These are phyloP conservation scores for Pyrenophora seminiperda DNA, from an alignment of 2,329 filamentous ascomycete genomes.

Conservation along the genomic window DNA sequence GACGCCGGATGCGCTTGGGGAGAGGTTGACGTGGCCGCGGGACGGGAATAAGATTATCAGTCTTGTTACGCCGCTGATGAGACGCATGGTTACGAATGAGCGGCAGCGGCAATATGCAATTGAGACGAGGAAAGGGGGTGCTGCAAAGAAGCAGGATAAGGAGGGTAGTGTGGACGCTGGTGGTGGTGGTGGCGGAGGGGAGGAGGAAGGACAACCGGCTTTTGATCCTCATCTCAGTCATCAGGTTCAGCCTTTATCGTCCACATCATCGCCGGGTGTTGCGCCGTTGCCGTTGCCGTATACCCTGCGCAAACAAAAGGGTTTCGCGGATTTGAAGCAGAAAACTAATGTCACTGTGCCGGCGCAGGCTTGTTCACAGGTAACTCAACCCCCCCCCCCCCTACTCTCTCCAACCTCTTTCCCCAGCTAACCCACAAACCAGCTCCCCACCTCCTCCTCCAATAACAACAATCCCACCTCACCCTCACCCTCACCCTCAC, in stretches of 20 bases:
- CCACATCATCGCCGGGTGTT: background rate
- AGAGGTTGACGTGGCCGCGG: conserved; percentile 59
- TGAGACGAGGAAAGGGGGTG: conserved; percentile 58
- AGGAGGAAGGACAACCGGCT: conserved; percentile 19
- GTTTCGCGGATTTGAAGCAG: background rate
- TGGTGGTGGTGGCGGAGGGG: conserved; percentile 11
- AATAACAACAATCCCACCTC: too few relatives aligned
- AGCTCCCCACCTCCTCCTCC: too few relatives aligned
- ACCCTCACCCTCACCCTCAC: too few relatives aligned
- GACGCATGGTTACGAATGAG: conserved; percentile 66
- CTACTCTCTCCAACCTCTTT: background rate
- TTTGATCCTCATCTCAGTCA: conserved; percentile 16
- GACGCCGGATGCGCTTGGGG: conserved; percentile 26
- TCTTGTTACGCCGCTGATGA: conserved; percentile 61
- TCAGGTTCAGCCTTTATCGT: conserved; percentile 1
- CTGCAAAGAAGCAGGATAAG: conserved; percentile 42
- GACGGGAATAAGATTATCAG: conserved; percentile 62
- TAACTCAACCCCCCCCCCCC: background rate
- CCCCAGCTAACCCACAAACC: conserved; percentile 2
- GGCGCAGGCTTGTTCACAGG: background rate
- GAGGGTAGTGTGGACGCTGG: conserved; percentile 29
- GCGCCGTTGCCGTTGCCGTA: background rate
- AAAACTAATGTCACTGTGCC: background rate
- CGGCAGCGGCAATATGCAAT: conserved; percentile 63
- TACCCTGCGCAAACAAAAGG: background rate